Percentiles rank a stretch among this genome's conserved stretches.
phyloP scores from a whole-genome alignment of 352 stramenopile genomes.

The Phytophthora rubi region DNA sequence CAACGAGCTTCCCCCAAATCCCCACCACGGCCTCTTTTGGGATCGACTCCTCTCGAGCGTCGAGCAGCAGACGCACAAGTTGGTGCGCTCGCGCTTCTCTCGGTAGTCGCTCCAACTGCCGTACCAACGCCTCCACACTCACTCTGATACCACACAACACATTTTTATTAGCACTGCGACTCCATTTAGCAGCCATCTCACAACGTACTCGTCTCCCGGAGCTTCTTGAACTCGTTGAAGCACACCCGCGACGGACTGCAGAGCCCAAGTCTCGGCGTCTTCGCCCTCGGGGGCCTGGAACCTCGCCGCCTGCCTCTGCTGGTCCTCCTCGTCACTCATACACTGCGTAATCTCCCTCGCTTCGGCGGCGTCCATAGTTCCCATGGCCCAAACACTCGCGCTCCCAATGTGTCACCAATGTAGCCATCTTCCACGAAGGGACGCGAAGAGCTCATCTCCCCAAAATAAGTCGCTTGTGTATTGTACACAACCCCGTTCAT shows the following conservation, averaged over 20 bases:
- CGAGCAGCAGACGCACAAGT: constrained; percentile 56
- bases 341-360: constrained; percentile 45
- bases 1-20: constrained; percentile 58
- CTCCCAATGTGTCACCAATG: constrained; percentile 29
- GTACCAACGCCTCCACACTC: constrained; percentile 42
- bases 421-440: constrained; percentile 33
- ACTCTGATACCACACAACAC: constrained; percentile 30
- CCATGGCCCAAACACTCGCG: constrained; percentile 9
- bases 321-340: constrained; percentile 53
- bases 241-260: constrained; percentile 43
- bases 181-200: neutral
- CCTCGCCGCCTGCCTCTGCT: constrained; percentile 13
- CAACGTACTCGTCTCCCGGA: constrained; percentile 51
- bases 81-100: constrained; percentile 38
- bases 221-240: constrained; percentile 48
- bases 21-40: constrained; percentile 57
- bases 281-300: constrained; percentile 9
- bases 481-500: neutral
- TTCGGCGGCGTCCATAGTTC: constrained; percentile 37
- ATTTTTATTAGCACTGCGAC: neutral
- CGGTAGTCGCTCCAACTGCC: constrained; percentile 42
- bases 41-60: constrained; percentile 56
- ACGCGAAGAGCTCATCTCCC: neutral
- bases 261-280: constrained; percentile 28
- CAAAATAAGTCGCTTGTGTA: constrained; percentile 32